Conservation (phyloP, 1,284 basidiomycete species). For the Trichosporon coremiiforme region DNA sequence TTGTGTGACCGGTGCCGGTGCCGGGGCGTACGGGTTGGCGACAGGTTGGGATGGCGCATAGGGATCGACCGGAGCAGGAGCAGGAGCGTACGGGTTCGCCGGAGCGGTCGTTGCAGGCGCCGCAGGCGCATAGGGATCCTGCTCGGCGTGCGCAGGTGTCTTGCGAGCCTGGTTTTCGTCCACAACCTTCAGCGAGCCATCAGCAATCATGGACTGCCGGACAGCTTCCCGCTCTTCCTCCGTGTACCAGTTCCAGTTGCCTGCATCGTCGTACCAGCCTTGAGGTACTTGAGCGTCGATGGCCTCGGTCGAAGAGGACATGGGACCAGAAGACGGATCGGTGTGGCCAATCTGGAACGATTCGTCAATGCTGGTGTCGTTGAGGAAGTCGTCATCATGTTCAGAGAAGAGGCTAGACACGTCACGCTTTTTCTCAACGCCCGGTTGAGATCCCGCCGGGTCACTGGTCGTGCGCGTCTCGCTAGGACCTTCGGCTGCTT, state of each 20-base stretch:
- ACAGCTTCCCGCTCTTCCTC: constrained; percentile 50
- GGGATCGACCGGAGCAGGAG: constrained; percentile 18
- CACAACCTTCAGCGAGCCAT: constrained; percentile 20
- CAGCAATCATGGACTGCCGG: constrained; percentile 40
- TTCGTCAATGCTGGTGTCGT: constrained; percentile 45
- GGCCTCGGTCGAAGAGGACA: neutral
- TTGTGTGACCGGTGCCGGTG: neutral
- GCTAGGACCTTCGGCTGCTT: constrained; percentile 5
- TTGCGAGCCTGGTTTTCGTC: constrained; percentile 1
- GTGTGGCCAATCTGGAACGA: constrained; percentile 32
- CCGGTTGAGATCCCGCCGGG: constrained; percentile 4
- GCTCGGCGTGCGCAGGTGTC: constrained; percentile 3
- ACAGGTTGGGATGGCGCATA: constrained; percentile 19
- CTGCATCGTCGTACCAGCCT: constrained; percentile 53
- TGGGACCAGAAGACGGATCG: constrained; percentile 14
- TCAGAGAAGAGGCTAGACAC: constrained; percentile 17
- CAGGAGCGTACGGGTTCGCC: constrained; percentile 37
- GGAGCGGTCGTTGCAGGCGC: constrained; percentile 22
- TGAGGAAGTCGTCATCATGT: constrained; percentile 25
- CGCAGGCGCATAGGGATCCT: constrained; percentile 20
- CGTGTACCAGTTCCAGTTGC: constrained; percentile 51
- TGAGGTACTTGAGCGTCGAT: constrained; percentile 45
- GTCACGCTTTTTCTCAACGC: neutral
- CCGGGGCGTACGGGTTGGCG: constrained; percentile 28
- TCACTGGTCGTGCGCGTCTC: constrained; percentile 5